Evolutionary conservation across 1,139 yeast genomes (phyloP), one percentile per base, ranked within the genome.

Genomic region (Saccharomyces hybrid): DNA sequence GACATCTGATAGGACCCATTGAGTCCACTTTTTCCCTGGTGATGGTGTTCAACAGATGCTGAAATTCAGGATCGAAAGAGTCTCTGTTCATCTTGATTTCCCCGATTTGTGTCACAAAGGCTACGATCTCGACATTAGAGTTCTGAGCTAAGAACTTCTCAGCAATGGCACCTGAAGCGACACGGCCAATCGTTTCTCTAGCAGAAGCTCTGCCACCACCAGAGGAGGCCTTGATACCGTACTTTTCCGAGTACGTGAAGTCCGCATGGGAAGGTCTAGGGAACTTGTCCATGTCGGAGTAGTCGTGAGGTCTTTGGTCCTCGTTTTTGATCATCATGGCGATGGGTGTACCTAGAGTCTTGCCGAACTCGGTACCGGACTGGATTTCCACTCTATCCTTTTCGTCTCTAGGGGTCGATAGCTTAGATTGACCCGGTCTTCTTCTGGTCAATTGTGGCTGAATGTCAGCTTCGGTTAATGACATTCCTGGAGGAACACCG

Each of bases 211-310:
- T 83, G 59, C 99, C 99, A 65, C 99, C 99, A 53, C 99, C 99
- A 49, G 95, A 86, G 6, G 96, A 81, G 9, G 97, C 95, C 75
- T 93, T 91, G 66, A 83, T 79, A 42, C 97, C 97, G 74, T 93
- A 93, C 73, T 93, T 93, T 62, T 81, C 79, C 66, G 88, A 78
- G 73, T 93, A 93, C 26, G 99, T 93, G 80, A 80, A 90, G 73
- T 93, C 99, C 14, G 99, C 99, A 73, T 93, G 99, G 48, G 97
- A 88, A 27, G 99, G 99, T 72, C 99, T 83, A 61, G 99, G 99
- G 76, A 85, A 93, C 61, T 86, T 79, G 69, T 91, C 97, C 71
- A 96, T 91, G 68, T 91, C 98, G 29, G 89, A 81, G 77, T 93
- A 93, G 73, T 93, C 99, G 62, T 89, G 83, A 16, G 99, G 99